Evolutionary conservation across 345 rosid genomes (phyloP), one percentile per base, ranked within the genome.

Genomic region (Citrus reticulata): DNA sequence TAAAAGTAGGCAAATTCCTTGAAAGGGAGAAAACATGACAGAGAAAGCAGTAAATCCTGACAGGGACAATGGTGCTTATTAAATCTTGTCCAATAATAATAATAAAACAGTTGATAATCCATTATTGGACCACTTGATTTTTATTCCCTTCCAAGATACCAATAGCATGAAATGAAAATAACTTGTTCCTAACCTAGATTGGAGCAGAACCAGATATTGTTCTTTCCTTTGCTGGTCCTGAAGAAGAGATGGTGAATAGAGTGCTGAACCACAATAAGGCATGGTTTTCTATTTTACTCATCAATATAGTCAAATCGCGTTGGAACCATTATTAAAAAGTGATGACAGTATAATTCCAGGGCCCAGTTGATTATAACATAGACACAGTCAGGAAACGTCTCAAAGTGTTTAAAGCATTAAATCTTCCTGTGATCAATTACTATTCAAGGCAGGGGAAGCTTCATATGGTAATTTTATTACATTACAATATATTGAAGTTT

Each of bases 361-460:
- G 92, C 34, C 87, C 95, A 71, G 81, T 87, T 65, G 98, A 90
- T 85, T 95, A 92, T 78, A 88, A 92, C 68, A 89, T 87, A 76
- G 91, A 89, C 40, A 93, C 92, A 24, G 77, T 92, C 70, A 83
- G 72, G 81, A 91, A 89, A 78, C 91, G 93, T 62, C 92, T 91
- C 42, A 79, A 86, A 81, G 85, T 86, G 75, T 93, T 88, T 76
- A 75, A 77, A 62, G 90, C 86, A 74, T 83, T 90, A 75, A 91
- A 81, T 86, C 93, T 87, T 74, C 97, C 95, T 40, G 97, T 95
- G 67, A 83, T 93, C n/a, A 80, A 87, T 68, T 88, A 92, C 88
- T 92, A 92, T 85, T 82, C 87, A 20, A 80, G 81, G 81, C 91
- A 78, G 82, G 98, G 97, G 79, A 95, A 93, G 79, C 93, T 95